Conservation (phyloP, 495 filamentous ascomycete species). For the Aspergillus carlsbadensis region DNA sequence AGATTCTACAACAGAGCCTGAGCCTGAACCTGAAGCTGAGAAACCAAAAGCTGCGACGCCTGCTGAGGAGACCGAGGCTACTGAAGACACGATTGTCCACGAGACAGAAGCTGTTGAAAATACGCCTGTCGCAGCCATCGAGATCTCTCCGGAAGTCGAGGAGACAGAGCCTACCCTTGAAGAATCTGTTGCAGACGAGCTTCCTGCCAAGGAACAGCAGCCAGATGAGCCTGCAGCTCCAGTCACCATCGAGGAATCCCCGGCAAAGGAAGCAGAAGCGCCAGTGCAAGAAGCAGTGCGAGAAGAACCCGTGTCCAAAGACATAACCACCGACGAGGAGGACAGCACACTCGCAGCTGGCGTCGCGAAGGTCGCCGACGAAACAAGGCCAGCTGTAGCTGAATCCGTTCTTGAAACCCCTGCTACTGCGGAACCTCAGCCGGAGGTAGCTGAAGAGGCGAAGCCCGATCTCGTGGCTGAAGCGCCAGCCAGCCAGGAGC, state of each 20-base stretch:
- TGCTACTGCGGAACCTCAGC: background rate
- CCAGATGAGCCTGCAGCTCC: conserved; percentile 6
- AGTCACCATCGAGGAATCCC: conserved; percentile 12
- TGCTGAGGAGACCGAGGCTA: background rate
- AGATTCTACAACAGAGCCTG: no score
- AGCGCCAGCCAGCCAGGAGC: background rate
- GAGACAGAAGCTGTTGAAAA: background rate
- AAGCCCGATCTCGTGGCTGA: conserved; percentile 12
- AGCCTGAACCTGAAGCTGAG: background rate
- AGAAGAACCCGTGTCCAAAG: background rate
- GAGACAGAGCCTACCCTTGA: background rate
- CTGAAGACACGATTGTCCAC: background rate
- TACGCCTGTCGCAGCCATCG: background rate
- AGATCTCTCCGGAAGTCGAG: conserved; percentile 10
- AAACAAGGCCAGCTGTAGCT: background rate
- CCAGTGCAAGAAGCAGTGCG: background rate
- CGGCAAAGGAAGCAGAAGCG: conserved; percentile 12
- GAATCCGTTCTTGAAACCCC: background rate
- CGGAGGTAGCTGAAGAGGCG: background rate
- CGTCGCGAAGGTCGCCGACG: background rate
- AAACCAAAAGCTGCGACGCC: conserved; percentile 3
- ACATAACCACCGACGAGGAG: background rate
- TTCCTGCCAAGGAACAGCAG: background rate
- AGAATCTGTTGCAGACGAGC: conserved; percentile 5
- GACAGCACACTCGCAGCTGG: conserved; percentile 1